A percentile compares a stretch with the other conserved stretches of the same genome.
Conservation (phyloP, 352 stramenopile genomes). For the Pythium apleroticum region DNA sequence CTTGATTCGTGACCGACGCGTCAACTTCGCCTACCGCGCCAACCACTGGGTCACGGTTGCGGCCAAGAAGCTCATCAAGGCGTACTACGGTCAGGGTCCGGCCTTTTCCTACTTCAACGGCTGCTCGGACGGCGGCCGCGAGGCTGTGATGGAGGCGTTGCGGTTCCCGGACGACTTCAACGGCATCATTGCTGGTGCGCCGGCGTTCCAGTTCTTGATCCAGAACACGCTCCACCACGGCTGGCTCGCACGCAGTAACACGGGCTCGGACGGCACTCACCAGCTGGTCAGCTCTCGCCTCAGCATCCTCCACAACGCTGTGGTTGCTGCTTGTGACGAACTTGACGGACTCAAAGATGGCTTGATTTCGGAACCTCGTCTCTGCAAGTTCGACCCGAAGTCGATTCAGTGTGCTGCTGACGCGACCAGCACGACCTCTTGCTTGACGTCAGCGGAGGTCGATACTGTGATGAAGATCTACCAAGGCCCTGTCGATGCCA, state of each 20-base stretch:
- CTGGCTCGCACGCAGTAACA: constrained; percentile 37
- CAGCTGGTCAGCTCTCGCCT: constrained; percentile 31
- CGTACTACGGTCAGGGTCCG: constrained; percentile 36
- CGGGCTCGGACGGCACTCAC: constrained; percentile 26
- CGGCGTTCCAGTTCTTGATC: constrained; percentile 39
- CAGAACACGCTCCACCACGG: constrained; percentile 42
- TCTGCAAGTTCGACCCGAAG: constrained; percentile 35
- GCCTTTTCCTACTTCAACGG: constrained; percentile 45
- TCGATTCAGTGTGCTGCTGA: constrained; percentile 33
- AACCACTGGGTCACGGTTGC: constrained; percentile 35
- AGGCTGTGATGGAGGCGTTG: constrained; percentile 39
- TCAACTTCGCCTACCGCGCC: constrained; percentile 38
- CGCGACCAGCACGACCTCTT: constrained; percentile 37
- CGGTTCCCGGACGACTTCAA: constrained; percentile 39
- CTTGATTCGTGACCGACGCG: constrained; percentile 22
- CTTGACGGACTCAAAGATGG: constrained; percentile 42
- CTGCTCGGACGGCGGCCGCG: constrained; percentile 39
- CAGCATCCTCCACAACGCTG: constrained; percentile 39
- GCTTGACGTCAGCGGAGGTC: constrained; percentile 36
- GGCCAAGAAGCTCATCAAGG: constrained; percentile 37
- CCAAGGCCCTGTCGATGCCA: constrained; percentile 33
- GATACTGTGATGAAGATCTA: constrained; percentile 38
- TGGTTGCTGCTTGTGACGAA: constrained; percentile 35
- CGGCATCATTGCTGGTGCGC: constrained; percentile 36
- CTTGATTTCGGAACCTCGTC: constrained; percentile 34